phyloP scores from a whole-genome alignment of 805 yeast species.

The Wickerhamiella vanderwaltii region DNA sequence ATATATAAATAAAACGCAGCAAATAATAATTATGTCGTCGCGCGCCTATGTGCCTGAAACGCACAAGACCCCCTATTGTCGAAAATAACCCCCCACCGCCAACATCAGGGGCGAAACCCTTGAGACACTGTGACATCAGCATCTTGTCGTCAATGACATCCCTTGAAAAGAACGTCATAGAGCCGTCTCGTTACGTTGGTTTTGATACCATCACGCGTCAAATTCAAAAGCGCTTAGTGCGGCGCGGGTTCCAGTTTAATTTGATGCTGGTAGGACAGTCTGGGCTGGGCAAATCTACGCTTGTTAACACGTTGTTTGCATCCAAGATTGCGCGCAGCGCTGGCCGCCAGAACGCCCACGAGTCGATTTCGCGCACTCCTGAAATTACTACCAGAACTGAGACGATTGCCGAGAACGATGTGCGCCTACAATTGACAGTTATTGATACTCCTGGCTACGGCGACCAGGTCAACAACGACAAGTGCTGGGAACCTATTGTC shows the following conservation, averaged over 20 bases:
- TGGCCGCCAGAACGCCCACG: constrained; percentile 57
- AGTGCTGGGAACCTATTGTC: constrained; percentile 93
- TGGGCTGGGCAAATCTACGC: constrained; percentile 89
- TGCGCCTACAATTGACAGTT: constrained; percentile 69
- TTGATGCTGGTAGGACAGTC: constrained; percentile 84
- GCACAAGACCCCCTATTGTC: too few relatives aligned
- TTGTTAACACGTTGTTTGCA: constrained; percentile 81
- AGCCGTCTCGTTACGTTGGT: constrained; percentile 76
- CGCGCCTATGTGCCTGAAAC: too few relatives aligned
- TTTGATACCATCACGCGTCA: constrained; percentile 93
- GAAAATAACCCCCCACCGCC: too few relatives aligned
- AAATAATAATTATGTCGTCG: too few relatives aligned
- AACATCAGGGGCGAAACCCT: too few relatives aligned
- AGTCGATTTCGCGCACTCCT: constrained; percentile 74
- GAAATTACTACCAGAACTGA: constrained; percentile 45
- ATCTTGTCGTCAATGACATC: too few relatives aligned
- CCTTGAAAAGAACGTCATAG: constrained; percentile 11
- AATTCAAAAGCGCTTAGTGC: constrained; percentile 82
- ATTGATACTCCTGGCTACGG: constrained; percentile 98
- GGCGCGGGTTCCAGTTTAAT: constrained; percentile 89
- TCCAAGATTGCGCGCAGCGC: constrained; percentile 61
- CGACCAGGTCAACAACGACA: constrained; percentile 88
- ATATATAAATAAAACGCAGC: too few relatives aligned
- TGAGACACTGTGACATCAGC: too few relatives aligned
- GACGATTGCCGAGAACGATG: constrained; percentile 71